A percentile compares a stretch with the other conserved stretches of the same genome.
Evolutionary conservation across 176 grass and related monocot species (phyloP).

Genomic region (Pharus latifolius): DNA sequence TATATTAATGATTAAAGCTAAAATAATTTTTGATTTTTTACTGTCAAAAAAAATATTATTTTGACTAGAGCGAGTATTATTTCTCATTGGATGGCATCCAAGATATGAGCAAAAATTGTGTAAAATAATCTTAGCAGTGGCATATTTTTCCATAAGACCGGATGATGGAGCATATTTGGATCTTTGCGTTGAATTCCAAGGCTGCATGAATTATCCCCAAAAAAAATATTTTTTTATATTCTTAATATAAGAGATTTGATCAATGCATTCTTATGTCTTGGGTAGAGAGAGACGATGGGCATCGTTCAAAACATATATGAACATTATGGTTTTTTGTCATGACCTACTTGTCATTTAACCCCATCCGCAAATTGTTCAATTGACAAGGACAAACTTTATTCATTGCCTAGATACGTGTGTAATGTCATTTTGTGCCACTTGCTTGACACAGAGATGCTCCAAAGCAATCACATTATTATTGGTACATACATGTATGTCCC

Average conservation of each 20-base stretch:
- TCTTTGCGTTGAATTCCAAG: slow-evolving; percentile 5
- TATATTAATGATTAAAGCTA: too few species aligned
- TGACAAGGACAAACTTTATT: slow-evolving; percentile 11
- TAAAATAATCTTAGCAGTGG: not conserved
- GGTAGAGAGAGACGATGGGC: not conserved
- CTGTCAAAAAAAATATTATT: too few species aligned
- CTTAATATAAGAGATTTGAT: not conserved
- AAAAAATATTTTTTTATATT: not conserved
- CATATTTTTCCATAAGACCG: not conserved
- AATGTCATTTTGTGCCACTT: slow-evolving; percentile 10
- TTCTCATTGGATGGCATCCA: not conserved
- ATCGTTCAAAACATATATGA: not conserved
- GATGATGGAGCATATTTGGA: not conserved
- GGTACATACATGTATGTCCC: too few species aligned
- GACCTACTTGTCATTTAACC: not conserved
- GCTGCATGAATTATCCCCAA: not conserved
- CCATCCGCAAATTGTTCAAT: not conserved
- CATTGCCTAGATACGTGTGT: slow-evolving; percentile 3
- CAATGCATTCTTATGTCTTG: not conserved
- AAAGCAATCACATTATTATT: too few species aligned
- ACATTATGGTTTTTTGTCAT: not conserved
- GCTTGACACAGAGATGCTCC: slow-evolving; percentile 1
- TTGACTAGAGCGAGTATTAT: too few species aligned
- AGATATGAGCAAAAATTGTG: not conserved
- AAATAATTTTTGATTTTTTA: too few species aligned